Evolutionary conservation across 2,329 filamentous ascomycete species (phyloP).

Genomic region (Diaporthe destruens): DNA sequence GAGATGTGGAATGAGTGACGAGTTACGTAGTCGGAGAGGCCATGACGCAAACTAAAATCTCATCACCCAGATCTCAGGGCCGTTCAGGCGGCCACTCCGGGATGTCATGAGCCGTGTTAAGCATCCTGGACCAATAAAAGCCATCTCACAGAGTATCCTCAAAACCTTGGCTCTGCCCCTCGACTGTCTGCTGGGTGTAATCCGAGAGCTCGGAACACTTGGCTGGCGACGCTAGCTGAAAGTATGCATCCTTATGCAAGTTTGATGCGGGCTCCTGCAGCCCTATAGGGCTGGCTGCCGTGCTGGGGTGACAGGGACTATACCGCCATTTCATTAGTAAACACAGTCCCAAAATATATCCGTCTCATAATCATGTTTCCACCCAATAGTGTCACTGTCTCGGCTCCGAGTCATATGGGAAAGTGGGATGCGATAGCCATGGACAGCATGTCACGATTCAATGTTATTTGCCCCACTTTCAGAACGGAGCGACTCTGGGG

Average conservation of each 20-base stretch:
- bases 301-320: slow-evolving; percentile 10
- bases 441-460: background rate
- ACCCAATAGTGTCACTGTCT: background rate
- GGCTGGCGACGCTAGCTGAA: slow-evolving; percentile 16
- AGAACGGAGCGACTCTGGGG: background rate
- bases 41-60: slow-evolving; percentile 28
- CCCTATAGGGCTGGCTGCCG: slow-evolving; percentile 36
- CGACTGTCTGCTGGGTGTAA: slow-evolving; percentile 20
- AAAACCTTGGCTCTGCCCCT: slow-evolving; percentile 28
- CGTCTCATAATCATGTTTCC: slow-evolving; percentile 30
- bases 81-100: slow-evolving; percentile 32
- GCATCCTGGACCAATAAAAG: slow-evolving; percentile 17
- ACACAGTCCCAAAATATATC: slow-evolving; percentile 39
- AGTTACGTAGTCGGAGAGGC: slow-evolving; percentile 11
- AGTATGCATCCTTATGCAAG: slow-evolving; percentile 28
- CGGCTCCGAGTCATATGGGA: background rate
- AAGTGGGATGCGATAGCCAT: background rate
- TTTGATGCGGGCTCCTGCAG: slow-evolving; percentile 38
- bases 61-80: slow-evolving; percentile 28
- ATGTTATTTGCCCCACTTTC: slow-evolving; percentile 10
- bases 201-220: slow-evolving; percentile 30
- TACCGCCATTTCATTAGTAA: slow-evolving; percentile 41
- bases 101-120: slow-evolving; percentile 17
- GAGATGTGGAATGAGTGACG: background rate
- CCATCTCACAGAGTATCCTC: slow-evolving; percentile 5